phyloP scores from a whole-genome alignment of 2,329 filamentous ascomycete genomes.

The Colletotrichum limetticola region DNA sequence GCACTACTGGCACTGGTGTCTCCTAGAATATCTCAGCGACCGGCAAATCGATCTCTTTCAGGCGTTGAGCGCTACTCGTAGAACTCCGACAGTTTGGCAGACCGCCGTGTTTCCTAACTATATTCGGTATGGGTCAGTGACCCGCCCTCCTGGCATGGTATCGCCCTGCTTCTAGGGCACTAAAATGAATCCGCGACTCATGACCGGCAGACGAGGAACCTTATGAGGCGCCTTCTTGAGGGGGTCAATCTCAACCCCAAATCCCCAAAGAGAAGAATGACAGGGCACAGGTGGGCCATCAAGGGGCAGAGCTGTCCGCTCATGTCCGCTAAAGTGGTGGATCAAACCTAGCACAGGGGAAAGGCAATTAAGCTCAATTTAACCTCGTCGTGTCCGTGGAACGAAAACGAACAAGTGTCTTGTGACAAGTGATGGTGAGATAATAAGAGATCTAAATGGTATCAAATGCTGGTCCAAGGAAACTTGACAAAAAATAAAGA shows the following conservation, averaged over 20 bases:
- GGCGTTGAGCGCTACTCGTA: neutral
- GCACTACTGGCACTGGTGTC: neutral
- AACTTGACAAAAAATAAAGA: neutral
- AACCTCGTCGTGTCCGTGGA: neutral
- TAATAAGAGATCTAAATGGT: slow-evolving; percentile 18
- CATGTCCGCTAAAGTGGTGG: slow-evolving; percentile 15
- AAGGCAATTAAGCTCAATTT: slow-evolving; percentile 10
- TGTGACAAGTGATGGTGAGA: neutral
- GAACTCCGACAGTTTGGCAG: neutral
- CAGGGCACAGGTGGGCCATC: slow-evolving; percentile 8
- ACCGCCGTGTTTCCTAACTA: neutral
- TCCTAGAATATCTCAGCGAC: neutral
- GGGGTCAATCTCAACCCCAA: slow-evolving; percentile 1
- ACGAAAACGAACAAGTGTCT: neutral
- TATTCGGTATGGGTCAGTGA: neutral
- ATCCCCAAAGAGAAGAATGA: neutral
- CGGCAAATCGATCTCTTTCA: neutral
- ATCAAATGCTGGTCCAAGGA: slow-evolving; percentile 3
- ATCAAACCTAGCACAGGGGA: neutral
- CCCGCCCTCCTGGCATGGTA: neutral
- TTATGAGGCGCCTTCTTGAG: neutral
- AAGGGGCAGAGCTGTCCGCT: neutral
- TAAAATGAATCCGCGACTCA: slow-evolving; percentile 21
- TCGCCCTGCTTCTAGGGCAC: neutral
- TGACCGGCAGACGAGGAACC: slow-evolving; percentile 4